Evolutionary conservation across 2,329 filamentous ascomycete species (phyloP), one percentile per base, ranked within the genome.

Genomic region (Chalaropsis thielavioides): DNA sequence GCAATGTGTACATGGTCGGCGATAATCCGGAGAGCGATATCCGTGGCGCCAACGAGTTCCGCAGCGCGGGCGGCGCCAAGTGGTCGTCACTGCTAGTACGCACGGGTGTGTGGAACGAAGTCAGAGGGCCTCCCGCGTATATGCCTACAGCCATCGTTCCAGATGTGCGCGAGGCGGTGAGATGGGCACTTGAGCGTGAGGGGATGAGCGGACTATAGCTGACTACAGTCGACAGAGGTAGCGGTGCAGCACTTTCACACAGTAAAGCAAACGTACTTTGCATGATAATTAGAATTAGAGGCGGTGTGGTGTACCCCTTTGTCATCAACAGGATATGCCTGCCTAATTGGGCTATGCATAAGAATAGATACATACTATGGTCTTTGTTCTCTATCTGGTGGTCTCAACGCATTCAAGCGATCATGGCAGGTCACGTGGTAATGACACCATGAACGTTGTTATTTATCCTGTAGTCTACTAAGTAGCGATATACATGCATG

Each of bases 21-120:
- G 89, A 92, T 72, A 92, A 92, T 71, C 88, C 89, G 4, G 90
- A 90, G 72, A 94, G 88, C 70, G 94, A 99, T 73, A 96, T 99
- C 69, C 79, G 83, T 4, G 94, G 94, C 5, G 92, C 90, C 22
- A 95, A 95, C 72, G 80, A 82, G 58, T 96, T 88, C 72, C 71
- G 77, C 56, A 89, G 87, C 68, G 76, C 80, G 3, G 75, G 81
- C 65, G 86, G 86, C 8, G 88, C 84, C n/a, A 78, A 84, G 66
- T 96, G 92, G 91, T 77, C 80, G 49, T 88, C 87, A 54, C 81
- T 95, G 19, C 76, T 96, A 66, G 88, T 95, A 35, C 80, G 84
- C 69, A 95, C 89, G 8, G 91, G 91, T 0, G 90, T 96, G 0
- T 95, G 87, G 75, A 68, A 71, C 61, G 69, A 71, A 27, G 73